Evolutionary conservation across 345 rosid genomes (phyloP), one percentile per base, ranked within the genome.

Genomic region (Populus simonii): DNA sequence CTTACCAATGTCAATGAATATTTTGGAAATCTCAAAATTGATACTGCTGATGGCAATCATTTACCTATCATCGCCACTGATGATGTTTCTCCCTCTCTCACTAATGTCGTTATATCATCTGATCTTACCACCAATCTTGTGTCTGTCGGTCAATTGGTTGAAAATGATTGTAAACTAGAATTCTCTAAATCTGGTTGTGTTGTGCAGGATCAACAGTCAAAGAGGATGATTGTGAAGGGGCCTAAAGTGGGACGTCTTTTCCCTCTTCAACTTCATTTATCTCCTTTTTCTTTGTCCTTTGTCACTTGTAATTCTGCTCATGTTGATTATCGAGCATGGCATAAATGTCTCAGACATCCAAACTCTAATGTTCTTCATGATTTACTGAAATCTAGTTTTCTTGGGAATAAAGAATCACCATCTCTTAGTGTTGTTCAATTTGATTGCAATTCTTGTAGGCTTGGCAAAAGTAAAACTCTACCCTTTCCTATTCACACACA

Each of bases 191-290:
- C n/a, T 69, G 61, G 61, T 57, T 77, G 62, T 29, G 8, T 25
- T 77, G 61, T 70, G 61, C 22, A 77, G 25, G 80, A 71, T 71
- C 71, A 78, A 70, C 71, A 39, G 11, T 61, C 61, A 33, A 49
- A 66, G 80, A 78, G 10, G 17, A 23, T 71, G 36, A 43, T 71
- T 13, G 20, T 53, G 39, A 65, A 53, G 53, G 72, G 72, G 45
- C 72, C 57, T 78, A 71, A 47, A 71, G 61, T 71, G 0, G 61
- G 36, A 45, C 5, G n/a, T n/a, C n/a, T 73, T 20, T 57, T 73
- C 36, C 33, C 76, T 15, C 23, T 73, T 31, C 0, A 31, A 31
- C 3, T 31, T 31, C 33, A 4, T 31, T 31, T 3, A 4, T 31
- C 33, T 31, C 33, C 33, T 0, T 1, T 33, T 73, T 16, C 31